A percentile compares a stretch with the other conserved stretches of the same genome.
These are phyloP conservation scores for Halenospora varia DNA, from an alignment of 495 filamentous ascomycete genomes.

Conservation along the genomic window DNA sequence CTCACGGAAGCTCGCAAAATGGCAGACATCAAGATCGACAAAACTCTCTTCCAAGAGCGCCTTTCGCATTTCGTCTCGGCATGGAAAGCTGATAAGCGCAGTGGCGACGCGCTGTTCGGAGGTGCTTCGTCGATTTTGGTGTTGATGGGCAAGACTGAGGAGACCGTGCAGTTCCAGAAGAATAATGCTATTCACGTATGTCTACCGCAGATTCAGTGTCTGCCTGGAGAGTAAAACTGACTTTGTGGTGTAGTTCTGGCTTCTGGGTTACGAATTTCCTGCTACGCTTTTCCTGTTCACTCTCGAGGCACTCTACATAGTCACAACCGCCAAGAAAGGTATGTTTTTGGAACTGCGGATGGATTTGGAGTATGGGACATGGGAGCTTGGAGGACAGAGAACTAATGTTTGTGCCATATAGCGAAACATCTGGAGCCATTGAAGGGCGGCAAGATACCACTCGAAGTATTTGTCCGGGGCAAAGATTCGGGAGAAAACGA, in stretches of 20 bases:
- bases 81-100: conserved; percentile 94
- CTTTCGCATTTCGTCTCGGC: conserved; percentile 77
- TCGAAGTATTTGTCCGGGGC: conserved; percentile 83
- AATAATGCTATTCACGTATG: conserved; percentile 92
- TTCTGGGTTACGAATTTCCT: conserved; percentile 97
- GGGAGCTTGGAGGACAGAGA: background rate
- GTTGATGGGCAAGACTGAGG: conserved; percentile 91
- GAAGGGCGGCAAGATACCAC: conserved; percentile 83
- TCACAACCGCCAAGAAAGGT: conserved; percentile 98
- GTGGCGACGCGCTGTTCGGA: conserved; percentile 72
- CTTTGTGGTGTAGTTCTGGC: conserved; percentile 72
- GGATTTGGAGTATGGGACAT: background rate
- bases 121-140: conserved; percentile 83
- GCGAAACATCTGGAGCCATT: conserved; percentile 91
- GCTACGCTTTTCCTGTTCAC: conserved; percentile 92
- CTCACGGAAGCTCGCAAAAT: no score
- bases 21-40: conserved; percentile 82
- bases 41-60: conserved; percentile 85
- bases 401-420: conserved; percentile 35
- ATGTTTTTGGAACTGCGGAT: conserved; percentile 10
- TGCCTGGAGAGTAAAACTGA: background rate
- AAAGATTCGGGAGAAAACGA: conserved; percentile 88
- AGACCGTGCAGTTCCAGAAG: conserved; percentile 79
- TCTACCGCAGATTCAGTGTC: conserved; percentile 19
- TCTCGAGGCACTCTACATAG: conserved; percentile 77